Conservation (phyloP, 2,329 filamentous ascomycete genomes). For the Cadophora gregata region DNA sequence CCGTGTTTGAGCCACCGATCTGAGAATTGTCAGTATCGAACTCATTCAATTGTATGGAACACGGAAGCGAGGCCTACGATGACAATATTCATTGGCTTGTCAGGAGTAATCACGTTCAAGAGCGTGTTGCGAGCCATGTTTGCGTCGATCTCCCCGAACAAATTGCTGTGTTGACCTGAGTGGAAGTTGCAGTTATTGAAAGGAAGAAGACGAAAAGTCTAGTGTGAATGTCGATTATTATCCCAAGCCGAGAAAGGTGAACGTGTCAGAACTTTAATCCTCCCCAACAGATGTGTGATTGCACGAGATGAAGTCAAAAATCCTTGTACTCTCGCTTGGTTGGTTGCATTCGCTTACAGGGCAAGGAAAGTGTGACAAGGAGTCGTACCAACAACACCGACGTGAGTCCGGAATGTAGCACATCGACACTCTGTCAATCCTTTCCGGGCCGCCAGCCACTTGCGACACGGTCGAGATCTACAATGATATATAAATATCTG, state of each 20-base stretch:
- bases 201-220: neutral
- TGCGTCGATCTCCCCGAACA: neutral
- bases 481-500: neutral
- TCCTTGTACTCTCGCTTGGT: neutral
- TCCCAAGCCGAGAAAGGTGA: neutral
- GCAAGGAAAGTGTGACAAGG: neutral
- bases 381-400: slow-evolving; percentile 9
- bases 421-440: slow-evolving; percentile 12
- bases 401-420: slow-evolving; percentile 10
- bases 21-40: neutral
- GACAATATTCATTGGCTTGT: slow-evolving; percentile 17
- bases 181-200: neutral
- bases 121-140: slow-evolving; percentile 5
- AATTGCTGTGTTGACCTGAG: neutral
- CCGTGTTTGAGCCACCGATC: slow-evolving; percentile 34
- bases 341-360: neutral
- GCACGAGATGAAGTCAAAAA: neutral
- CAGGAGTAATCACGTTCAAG: slow-evolving; percentile 3
- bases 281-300: neutral
- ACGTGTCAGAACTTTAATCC: neutral
- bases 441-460: slow-evolving; percentile 8
- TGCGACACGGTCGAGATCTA: neutral
- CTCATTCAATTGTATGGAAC: neutral
- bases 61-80: slow-evolving; percentile 12
- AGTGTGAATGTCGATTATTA: neutral